Percentiles rank a stretch among this genome's conserved stretches.
Evolutionary conservation across 129 eudicot genomes (phyloP).

Genomic region (Centaurea solstitialis): DNA sequence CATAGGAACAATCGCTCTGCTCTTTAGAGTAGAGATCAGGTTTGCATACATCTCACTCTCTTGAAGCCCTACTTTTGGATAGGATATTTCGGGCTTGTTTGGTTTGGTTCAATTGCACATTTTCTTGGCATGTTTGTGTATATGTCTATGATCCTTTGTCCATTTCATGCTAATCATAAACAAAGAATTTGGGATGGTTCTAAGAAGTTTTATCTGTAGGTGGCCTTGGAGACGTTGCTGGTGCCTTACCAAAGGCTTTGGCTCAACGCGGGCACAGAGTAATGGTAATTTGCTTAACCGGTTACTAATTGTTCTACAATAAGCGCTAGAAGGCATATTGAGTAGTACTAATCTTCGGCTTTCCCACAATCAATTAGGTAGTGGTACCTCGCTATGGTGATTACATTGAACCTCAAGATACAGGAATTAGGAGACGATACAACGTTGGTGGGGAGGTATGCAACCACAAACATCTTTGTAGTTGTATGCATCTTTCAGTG

Average conservation of each 20-base stretch:
- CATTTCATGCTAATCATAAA: neutral
- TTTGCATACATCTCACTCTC: neutral
- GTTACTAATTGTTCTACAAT: neutral
- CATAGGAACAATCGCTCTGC: too few species aligned
- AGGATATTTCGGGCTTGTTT: neutral
- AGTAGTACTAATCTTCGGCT: conserved; percentile 1
- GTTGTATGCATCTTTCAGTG: neutral
- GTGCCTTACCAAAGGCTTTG: conserved; percentile 96
- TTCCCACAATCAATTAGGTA: conserved; percentile 43
- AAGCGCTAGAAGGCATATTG: neutral
- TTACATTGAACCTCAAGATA: conserved; percentile 66
- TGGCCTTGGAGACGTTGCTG: conserved; percentile 99
- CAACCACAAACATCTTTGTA: neutral
- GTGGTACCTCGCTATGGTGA: conserved; percentile 72
- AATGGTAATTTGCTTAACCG: conserved; percentile 53
- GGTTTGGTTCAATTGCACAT: neutral
- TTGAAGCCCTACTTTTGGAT: neutral
- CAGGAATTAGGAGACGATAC: conserved; percentile 74
- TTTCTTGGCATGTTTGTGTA: neutral
- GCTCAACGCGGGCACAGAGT: conserved; percentile 96
- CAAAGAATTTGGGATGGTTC: neutral
- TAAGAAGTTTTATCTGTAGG: conserved; percentile 41
- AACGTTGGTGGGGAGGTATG: conserved; percentile 80
- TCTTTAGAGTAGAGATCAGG: neutral
- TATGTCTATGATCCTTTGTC: neutral